These are phyloP conservation scores for Monotropa hypopitys DNA, from an alignment of 179 eudicot species.

Conservation along the genomic window DNA sequence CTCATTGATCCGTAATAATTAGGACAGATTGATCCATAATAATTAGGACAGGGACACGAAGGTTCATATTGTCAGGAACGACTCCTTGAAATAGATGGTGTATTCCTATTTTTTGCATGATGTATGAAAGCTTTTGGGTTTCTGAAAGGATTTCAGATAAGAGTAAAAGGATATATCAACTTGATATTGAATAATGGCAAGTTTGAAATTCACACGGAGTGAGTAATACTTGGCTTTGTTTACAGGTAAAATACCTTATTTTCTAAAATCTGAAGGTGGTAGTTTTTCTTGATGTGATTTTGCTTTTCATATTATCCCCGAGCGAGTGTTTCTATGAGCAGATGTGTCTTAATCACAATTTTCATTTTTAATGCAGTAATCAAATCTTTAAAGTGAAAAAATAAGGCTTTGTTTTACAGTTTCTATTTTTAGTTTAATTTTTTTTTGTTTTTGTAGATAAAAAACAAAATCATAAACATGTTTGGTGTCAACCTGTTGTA, in stretches of 20 bases:
- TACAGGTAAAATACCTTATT: not conserved
- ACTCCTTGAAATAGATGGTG: not conserved
- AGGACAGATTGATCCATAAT: not conserved
- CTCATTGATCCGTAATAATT: slow-evolving; percentile 1
- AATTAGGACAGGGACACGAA: not conserved
- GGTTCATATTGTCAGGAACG: not conserved
- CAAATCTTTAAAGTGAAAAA: not conserved
- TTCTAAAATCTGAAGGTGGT: not conserved
- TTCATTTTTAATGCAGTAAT: not conserved
- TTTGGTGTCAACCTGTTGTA: no score
- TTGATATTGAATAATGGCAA: not conserved
- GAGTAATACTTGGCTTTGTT: slow-evolving; percentile 1
- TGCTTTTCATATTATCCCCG: not conserved
- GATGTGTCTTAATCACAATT: not conserved
- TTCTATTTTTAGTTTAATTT: no score
- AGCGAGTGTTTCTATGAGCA: not conserved
- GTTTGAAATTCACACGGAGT: not conserved
- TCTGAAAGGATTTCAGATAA: not conserved
- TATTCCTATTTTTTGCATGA: not conserved
- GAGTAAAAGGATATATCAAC: not conserved
- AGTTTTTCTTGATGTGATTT: not conserved
- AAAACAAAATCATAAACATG: no score
- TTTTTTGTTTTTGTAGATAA: no score
- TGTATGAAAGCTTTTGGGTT: not conserved
- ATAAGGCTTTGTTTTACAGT: no score